phyloP scores from a whole-genome alignment of 202 grass and related monocot species.

The Setaria viridis region DNA sequence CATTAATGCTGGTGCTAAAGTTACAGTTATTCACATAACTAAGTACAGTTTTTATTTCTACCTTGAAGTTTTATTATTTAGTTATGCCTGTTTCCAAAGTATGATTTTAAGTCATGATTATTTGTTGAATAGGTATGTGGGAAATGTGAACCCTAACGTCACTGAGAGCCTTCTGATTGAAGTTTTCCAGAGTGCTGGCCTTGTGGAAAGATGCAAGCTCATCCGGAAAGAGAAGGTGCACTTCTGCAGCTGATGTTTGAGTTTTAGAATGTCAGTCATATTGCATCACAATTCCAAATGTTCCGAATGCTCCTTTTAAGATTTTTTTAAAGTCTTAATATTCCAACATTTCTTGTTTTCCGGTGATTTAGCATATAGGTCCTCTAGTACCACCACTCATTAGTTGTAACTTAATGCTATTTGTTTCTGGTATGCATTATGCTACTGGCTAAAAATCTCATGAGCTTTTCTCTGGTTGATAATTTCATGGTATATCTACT shows the following conservation, averaged over 20 bases:
- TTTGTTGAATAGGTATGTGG: constrained; percentile 73
- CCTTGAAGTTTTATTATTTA: background rate
- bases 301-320: constrained; percentile 1
- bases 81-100: constrained; percentile 31
- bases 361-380: constrained; percentile 19
- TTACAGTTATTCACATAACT: background rate
- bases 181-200: constrained; percentile 79
- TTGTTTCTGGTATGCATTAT: constrained; percentile 15
- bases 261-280: background rate
- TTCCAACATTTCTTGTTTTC: constrained; percentile 1
- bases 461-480: background rate
- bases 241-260: constrained; percentile 35
- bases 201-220: constrained; percentile 87
- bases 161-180: constrained; percentile 77
- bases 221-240: constrained; percentile 88
- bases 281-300: constrained; percentile 18
- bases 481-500: background rate
- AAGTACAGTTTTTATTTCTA: constrained; percentile 6
- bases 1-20: constrained; percentile 23
- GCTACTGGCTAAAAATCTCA: background rate
- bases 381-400: background rate
- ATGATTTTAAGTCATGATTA: constrained; percentile 36
- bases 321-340: background rate
- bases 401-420: constrained; percentile 13
- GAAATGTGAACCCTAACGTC: constrained; percentile 80